Conservation (phyloP, 306 rosid species). For the Cucurbita ficifolia region DNA sequence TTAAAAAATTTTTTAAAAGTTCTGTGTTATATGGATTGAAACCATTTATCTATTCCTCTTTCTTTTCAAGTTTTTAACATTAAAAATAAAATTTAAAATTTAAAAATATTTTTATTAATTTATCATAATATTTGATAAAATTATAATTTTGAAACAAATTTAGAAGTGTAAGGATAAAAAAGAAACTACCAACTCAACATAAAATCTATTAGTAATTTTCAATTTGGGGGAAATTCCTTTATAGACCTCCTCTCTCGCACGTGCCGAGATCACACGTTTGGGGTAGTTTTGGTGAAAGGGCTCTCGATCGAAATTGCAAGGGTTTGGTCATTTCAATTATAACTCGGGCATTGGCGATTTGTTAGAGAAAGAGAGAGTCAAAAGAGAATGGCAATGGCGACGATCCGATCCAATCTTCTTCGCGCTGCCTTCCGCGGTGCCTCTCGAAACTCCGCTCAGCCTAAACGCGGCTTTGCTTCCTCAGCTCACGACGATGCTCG, state of each 20-base stretch:
- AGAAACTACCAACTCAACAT: too few species aligned
- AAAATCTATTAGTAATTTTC: too few species aligned
- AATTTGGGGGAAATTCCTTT: too few species aligned
- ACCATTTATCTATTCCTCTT: too few species aligned
- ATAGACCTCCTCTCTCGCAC: not conserved
- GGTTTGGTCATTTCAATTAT: not conserved
- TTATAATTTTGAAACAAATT: too few species aligned
- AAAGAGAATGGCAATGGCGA: constrained; percentile 50
- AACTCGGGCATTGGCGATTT: not conserved
- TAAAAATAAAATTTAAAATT: too few species aligned
- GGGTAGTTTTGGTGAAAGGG: not conserved
- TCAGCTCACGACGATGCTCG: constrained; percentile 74
- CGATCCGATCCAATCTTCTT: constrained; percentile 61
- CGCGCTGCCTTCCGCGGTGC: constrained; percentile 48
- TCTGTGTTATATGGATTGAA: too few species aligned
- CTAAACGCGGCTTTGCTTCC: constrained; percentile 55
- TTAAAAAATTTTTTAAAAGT: too few species aligned
- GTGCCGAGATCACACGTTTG: not conserved
- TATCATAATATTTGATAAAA: too few species aligned
- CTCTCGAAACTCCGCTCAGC: constrained; percentile 26
- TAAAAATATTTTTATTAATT: too few species aligned
- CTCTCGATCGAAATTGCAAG: not conserved
- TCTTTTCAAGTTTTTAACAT: too few species aligned
- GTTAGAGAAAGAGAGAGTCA: not conserved
- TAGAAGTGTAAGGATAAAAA: too few species aligned